Conservation (phyloP, 202 grass and related monocot species). For the Eragrostis tef region DNA sequence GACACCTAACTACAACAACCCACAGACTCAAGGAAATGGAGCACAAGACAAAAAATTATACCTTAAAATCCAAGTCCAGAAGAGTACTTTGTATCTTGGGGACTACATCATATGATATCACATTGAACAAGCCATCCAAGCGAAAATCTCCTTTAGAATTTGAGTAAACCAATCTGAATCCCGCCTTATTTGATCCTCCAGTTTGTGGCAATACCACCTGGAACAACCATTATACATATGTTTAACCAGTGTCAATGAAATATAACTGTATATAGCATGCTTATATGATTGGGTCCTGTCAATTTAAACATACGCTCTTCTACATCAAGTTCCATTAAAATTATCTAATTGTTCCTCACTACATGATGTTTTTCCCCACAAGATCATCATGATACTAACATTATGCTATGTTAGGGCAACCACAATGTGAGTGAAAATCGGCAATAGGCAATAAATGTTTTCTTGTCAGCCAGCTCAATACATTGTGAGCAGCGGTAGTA, state of each 20-base stretch:
- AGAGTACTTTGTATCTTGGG: constrained; percentile 80
- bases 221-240: constrained; percentile 27
- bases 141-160: constrained; percentile 63
- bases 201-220: constrained; percentile 87
- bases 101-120: constrained; percentile 94
- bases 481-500: no score
- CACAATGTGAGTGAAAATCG: no score
- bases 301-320: not conserved
- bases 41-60: constrained; percentile 36
- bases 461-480: no score
- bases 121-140: constrained; percentile 90
- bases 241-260: constrained; percentile 30
- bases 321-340: constrained; percentile 1
- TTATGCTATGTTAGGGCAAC: not conserved
- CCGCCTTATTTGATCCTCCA: constrained; percentile 86
- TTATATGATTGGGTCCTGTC: constrained; percentile 3
- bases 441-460: no score
- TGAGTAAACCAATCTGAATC: constrained; percentile 81
- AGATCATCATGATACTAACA: constrained; percentile 2
- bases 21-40: constrained; percentile 25
- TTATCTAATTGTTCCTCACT: not conserved
- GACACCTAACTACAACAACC: not conserved
- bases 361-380: constrained; percentile 5
- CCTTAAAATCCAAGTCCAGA: constrained; percentile 85
- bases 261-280: constrained; percentile 1